phyloP scores from a whole-genome alignment of 129 eudicot genomes.

The Kitagawia praeruptora region DNA sequence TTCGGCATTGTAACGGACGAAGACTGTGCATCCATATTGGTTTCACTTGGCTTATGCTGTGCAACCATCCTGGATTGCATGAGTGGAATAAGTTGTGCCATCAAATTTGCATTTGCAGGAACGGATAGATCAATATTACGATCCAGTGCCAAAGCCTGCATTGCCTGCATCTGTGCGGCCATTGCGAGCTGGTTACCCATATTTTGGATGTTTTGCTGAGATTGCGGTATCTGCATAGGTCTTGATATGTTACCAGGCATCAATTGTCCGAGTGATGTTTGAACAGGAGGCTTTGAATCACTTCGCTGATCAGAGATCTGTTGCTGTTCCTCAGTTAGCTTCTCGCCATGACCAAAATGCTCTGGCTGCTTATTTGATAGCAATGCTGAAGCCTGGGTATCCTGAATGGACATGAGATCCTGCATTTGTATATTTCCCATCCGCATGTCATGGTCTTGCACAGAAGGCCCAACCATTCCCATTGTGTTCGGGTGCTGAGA shows the following conservation, averaged over 20 bases:
- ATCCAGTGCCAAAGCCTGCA: constrained; percentile 84
- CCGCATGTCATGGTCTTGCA: constrained; percentile 51
- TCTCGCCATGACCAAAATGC: constrained; percentile 46
- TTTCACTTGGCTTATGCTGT: constrained; percentile 63
- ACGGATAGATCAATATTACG: constrained; percentile 75
- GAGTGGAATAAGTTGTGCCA: constrained; percentile 68
- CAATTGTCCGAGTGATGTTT: constrained; percentile 42
- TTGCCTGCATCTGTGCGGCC: constrained; percentile 88
- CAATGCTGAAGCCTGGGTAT: constrained; percentile 40
- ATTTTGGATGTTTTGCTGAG: constrained; percentile 48
- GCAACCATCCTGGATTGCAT: constrained; percentile 76
- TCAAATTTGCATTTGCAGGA: constrained; percentile 71
- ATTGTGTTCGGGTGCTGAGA: constrained; percentile 64
- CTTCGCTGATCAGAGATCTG: constrained; percentile 38
- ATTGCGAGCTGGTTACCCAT: constrained; percentile 46
- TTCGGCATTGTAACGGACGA: constrained; percentile 19
- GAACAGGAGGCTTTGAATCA: constrained; percentile 35
- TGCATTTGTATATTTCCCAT: constrained; percentile 57
- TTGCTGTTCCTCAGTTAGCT: constrained; percentile 40
- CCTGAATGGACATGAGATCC: constrained; percentile 43
- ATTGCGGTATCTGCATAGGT: constrained; percentile 44
- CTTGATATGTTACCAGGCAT: constrained; percentile 26
- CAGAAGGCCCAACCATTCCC: constrained; percentile 46
- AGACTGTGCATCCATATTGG: constrained; percentile 35
- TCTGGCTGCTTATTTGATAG: constrained; percentile 57